These are phyloP conservation scores for Rachicladosporium sp. DNA, from an alignment of 2,329 filamentous ascomycete species.

Conservation along the genomic window DNA sequence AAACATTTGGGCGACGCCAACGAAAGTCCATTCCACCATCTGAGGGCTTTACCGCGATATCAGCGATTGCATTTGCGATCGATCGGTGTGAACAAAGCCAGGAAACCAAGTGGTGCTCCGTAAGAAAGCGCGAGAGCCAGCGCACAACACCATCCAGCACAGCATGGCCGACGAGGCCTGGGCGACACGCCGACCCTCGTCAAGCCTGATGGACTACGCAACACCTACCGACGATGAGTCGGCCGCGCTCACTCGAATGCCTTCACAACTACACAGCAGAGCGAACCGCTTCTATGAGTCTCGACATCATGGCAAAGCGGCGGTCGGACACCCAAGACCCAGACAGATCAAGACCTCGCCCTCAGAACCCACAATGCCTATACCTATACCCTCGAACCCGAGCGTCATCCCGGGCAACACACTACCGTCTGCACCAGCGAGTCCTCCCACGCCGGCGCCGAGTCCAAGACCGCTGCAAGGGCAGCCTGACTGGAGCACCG, in stretches of 20 bases:
- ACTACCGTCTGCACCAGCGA: conserved; percentile 52
- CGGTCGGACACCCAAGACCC: conserved; percentile 29
- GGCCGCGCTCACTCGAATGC: conserved; percentile 19
- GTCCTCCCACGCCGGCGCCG: conserved; percentile 54
- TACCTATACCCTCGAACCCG: conserved; percentile 33
- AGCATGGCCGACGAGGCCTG: conserved; percentile 8
- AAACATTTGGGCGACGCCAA: too few relatives aligned
- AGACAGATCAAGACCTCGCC: conserved; percentile 33
- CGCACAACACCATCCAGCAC: background rate
- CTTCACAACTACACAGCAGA: conserved; percentile 18
- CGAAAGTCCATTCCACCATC: too few relatives aligned
- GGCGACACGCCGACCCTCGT: conserved; percentile 12
- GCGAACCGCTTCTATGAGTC: conserved; percentile 16
- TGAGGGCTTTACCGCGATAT: too few relatives aligned
- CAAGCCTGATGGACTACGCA: conserved; percentile 20
- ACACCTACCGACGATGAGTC: conserved; percentile 12
- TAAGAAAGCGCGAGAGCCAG: conserved; percentile 10
- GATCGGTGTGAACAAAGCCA: too few relatives aligned
- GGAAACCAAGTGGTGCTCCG: conserved; percentile 35
- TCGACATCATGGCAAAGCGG: conserved; percentile 20
- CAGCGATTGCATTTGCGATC: too few relatives aligned
- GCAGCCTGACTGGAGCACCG: conserved; percentile 62
- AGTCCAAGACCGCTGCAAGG: conserved; percentile 52
- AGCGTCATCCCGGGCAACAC: conserved; percentile 45
- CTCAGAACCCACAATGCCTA: conserved; percentile 27